Evolutionary conservation across 441 rosid species (phyloP), one percentile per base, ranked within the genome.

Genomic region (Adansonia rubrostipa): DNA sequence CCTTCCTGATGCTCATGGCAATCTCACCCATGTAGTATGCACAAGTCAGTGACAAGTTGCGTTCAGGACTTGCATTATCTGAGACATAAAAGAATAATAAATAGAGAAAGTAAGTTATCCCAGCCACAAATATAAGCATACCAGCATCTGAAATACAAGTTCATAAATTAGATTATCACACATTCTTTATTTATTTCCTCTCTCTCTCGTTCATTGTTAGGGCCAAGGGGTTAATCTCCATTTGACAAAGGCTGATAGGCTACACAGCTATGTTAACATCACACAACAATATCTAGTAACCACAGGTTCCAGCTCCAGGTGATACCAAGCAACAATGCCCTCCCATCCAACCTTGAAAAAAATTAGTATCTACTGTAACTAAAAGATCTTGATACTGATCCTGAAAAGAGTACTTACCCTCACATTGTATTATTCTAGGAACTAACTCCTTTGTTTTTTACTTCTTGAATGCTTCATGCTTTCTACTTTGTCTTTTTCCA

Each of bases 1-100:
- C 99, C 98, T 91, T 96, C 88, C 86, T 88, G 83, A 96, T 87
- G 87, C 92, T 90, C 98, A 93, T 89, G 78, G 97, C 98, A 81
- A 92, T 86, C 91, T 96, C 99, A 68, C 98, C 99, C 95, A 93
- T 89, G 84, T 88, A 85, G 85, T 93, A 96, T 45, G 95, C 91
- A 88, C 94, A 92, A 77, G 83, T 89, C 76, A 89, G 79, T 33
- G 90, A 87, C 83, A 96, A 86, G 86, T 96, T 94, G 88, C 96
- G 86, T 75, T 96, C 99, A 61, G 98, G 97, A 89, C 91, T 93
- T 80, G 92, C 90, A 87, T 89, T 88, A 82, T 90, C 99, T 94
- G 91, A 74, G 56, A 78, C 76, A 84, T 58, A 71, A 74, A 60
- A 62, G 40, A 44, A 69, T 17, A 62, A 74, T 50, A 58, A 73